These are phyloP conservation scores for Baeospora myosura DNA, from an alignment of 1,284 basidiomycete genomes.

Conservation along the genomic window DNA sequence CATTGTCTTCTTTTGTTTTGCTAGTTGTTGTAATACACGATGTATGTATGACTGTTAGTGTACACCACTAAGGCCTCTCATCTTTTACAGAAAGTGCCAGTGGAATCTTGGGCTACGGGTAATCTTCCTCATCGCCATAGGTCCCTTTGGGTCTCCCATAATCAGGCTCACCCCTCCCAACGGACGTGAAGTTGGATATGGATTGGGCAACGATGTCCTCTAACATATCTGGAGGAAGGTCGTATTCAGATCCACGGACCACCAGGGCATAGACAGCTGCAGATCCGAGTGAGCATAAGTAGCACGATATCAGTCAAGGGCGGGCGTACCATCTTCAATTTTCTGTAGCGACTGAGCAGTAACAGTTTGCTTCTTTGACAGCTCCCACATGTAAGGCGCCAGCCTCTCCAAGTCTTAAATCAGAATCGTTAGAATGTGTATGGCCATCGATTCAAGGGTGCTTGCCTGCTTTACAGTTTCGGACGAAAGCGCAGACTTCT, in stretches of 20 bases:
- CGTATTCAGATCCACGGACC: slow-evolving; percentile 65
- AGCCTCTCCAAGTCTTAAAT: slow-evolving; percentile 74
- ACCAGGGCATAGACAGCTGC: slow-evolving; percentile 65
- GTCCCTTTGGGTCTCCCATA: slow-evolving; percentile 22
- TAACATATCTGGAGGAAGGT: slow-evolving; percentile 55
- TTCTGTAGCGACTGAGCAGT: slow-evolving; percentile 84
- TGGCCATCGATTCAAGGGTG: slow-evolving; percentile 5
- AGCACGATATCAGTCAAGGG: neutral
- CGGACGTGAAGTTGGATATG: slow-evolving; percentile 25
- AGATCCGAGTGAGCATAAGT: slow-evolving; percentile 5
- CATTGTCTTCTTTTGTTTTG: too few species aligned
- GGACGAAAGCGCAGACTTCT: slow-evolving; percentile 71
- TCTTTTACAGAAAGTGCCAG: too few species aligned
- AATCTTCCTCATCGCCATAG: too few species aligned
- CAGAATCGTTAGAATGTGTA: neutral
- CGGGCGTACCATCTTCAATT: slow-evolving; percentile 80
- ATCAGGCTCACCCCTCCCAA: slow-evolving; percentile 17
- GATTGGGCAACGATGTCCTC: slow-evolving; percentile 56
- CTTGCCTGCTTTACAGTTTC: slow-evolving; percentile 72
- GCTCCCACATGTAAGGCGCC: slow-evolving; percentile 60
- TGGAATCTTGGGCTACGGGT: too few species aligned
- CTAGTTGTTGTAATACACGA: too few species aligned
- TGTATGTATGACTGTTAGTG: too few species aligned
- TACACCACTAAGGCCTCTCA: too few species aligned
- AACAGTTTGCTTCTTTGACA: slow-evolving; percentile 84